Percentiles rank a stretch among this genome's conserved stretches.
These are phyloP conservation scores for Lipomyces spencermartinsiae DNA, from an alignment of 805 yeast species.

Conservation along the genomic window DNA sequence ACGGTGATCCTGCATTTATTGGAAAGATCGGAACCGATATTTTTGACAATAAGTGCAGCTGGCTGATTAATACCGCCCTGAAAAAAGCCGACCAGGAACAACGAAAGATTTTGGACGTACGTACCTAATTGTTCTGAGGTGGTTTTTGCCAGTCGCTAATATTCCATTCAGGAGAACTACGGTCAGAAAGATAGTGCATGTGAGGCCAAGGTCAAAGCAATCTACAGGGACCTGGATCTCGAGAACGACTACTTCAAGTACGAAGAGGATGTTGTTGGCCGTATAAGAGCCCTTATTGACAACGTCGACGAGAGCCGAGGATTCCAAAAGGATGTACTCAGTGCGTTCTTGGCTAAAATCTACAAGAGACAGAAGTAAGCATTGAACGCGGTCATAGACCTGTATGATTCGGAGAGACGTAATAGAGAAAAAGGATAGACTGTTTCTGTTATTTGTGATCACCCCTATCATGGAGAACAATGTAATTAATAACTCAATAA, in stretches of 20 bases:
- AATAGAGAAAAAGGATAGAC: not conserved
- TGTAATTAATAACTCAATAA: no score
- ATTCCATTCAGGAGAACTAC: constrained; percentile 58
- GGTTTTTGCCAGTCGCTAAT: not conserved
- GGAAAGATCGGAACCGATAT: constrained; percentile 99
- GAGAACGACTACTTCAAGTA: constrained; percentile 75
- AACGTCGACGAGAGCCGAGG: constrained; percentile 87
- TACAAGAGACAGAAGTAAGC: constrained; percentile 87
- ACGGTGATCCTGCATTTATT: constrained; percentile 95
- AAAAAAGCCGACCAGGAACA: constrained; percentile 78
- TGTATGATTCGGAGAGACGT: no score
- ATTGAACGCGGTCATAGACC: no score
- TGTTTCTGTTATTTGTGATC: not conserved
- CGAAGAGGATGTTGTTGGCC: constrained; percentile 76
- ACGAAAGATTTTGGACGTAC: constrained; percentile 73
- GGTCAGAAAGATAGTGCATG: constrained; percentile 77
- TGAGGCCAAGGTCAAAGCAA: constrained; percentile 72
- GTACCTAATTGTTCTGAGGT: not conserved
- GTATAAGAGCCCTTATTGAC: constrained; percentile 69
- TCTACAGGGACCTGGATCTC: constrained; percentile 76
- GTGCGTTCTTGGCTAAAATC: constrained; percentile 84
- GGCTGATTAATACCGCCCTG: constrained; percentile 95
- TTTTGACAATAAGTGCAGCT: constrained; percentile 96
- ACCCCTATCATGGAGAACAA: not conserved
- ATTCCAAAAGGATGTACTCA: constrained; percentile 85